These are phyloP conservation scores for Fusarium guadeloupense DNA, from an alignment of 2,329 filamentous ascomycete genomes.

Conservation along the genomic window DNA sequence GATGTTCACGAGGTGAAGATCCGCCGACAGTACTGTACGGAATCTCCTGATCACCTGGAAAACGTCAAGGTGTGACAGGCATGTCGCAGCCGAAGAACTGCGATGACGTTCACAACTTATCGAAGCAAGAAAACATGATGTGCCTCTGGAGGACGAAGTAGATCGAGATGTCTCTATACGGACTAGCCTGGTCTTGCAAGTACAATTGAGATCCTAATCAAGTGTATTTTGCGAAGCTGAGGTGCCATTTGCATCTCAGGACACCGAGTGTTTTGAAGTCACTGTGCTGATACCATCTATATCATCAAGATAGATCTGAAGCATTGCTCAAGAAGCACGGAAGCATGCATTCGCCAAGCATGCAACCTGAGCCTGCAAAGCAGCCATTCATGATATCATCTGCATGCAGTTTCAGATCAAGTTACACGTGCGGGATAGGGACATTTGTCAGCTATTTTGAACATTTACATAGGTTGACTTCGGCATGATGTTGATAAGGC, in stretches of 20 bases:
- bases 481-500: background rate
- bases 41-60: slow-evolving; percentile 24
- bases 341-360: slow-evolving; percentile 35
- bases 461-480: slow-evolving; percentile 5
- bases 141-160: slow-evolving; percentile 17
- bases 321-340: slow-evolving; percentile 23
- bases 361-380: slow-evolving; percentile 32
- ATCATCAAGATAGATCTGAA: slow-evolving; percentile 14
- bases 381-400: slow-evolving; percentile 34
- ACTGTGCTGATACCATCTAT: slow-evolving; percentile 14
- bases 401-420: slow-evolving; percentile 34
- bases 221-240: slow-evolving; percentile 39
- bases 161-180: slow-evolving; percentile 17
- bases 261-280: slow-evolving; percentile 16
- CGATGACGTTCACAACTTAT: slow-evolving; percentile 26
- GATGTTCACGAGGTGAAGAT: slow-evolving; percentile 8
- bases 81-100: slow-evolving; percentile 35
- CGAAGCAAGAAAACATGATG: slow-evolving; percentile 20
- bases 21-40: slow-evolving; percentile 15
- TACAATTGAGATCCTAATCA: slow-evolving; percentile 35
- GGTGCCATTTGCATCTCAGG: slow-evolving; percentile 8
- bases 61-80: slow-evolving; percentile 31
- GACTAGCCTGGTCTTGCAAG: slow-evolving; percentile 40
- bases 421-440: slow-evolving; percentile 29
- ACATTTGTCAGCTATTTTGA: slow-evolving; percentile 13